These are phyloP conservation scores for Kodamaea derodonti DNA, from an alignment of 1,139 yeast species.

Conservation along the genomic window DNA sequence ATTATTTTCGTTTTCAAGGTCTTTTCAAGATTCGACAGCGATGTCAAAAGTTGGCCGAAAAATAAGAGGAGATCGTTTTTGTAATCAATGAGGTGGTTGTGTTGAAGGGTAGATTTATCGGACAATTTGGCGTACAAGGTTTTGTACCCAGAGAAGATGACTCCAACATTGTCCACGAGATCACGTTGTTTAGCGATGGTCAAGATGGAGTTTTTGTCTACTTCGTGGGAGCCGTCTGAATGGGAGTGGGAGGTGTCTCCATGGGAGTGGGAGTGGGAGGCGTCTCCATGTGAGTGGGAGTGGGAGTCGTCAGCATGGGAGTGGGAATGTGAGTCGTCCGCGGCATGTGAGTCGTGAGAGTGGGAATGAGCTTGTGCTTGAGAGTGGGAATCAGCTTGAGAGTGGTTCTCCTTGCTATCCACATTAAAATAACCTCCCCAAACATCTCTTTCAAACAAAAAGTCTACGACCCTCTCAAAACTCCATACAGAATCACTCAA, in stretches of 20 bases:
- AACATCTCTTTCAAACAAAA: conserved; percentile 27
- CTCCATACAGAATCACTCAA: conserved; percentile 35
- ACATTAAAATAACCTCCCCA: conserved; percentile 38
- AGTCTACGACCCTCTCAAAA: conserved; percentile 45
- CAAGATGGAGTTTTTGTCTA: conserved; percentile 28
- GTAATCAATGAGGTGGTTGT: conserved; percentile 30
- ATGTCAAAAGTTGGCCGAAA: conserved; percentile 62
- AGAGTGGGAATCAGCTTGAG: conserved; percentile 10
- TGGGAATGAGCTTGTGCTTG: conserved; percentile 2
- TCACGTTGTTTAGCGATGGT: conserved; percentile 56
- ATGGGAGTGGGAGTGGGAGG: no score
- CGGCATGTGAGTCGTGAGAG: conserved; percentile 2
- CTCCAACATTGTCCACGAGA: conserved; percentile 57
- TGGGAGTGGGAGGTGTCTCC: no score
- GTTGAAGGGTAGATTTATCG: conserved; percentile 7
- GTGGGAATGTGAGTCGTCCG: background rate
- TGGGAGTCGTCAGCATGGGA: no score
- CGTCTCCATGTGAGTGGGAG: no score
- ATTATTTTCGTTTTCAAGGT: conserved; percentile 65
- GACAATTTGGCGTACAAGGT: conserved; percentile 16
- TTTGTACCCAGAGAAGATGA: conserved; percentile 38
- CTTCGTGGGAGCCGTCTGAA: conserved; percentile 6
- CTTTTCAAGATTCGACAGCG: conserved; percentile 63
- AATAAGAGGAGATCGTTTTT: conserved; percentile 68
- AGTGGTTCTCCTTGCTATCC: no score